phyloP scores from a whole-genome alignment of 1,139 yeast species.

The Suhomyces taliae region DNA sequence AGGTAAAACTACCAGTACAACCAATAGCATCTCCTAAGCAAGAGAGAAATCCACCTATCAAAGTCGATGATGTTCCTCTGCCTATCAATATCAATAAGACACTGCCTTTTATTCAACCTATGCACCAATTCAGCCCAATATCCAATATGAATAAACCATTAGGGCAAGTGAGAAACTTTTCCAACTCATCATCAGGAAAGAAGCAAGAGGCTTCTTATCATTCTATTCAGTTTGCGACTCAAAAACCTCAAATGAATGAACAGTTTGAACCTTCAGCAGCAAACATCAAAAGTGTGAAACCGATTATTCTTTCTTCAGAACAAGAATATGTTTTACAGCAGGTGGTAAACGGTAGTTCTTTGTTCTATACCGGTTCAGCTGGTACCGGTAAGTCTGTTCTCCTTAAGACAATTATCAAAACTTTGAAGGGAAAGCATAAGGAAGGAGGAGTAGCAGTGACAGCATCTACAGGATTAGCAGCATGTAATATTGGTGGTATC shows the following conservation, averaged over 20 bases:
- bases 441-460: constrained; percentile 71
- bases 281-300: constrained; percentile 29
- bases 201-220: constrained; percentile 13
- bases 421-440: constrained; percentile 48
- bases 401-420: constrained; percentile 66
- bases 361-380: constrained; percentile 93
- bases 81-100: background rate
- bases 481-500: constrained; percentile 85
- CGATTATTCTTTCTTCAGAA: constrained; percentile 40
- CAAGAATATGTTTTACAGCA: constrained; percentile 41
- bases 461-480: constrained; percentile 92
- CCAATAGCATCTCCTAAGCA: no score
- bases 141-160: background rate
- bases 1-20: no score
- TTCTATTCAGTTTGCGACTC: constrained; percentile 25
- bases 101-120: background rate
- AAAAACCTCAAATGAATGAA: constrained; percentile 7
- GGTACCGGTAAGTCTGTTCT: constrained; percentile 93
- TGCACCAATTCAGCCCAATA: background rate
- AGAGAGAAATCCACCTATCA: no score
- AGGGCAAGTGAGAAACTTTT: constrained; percentile 5
- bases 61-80: no score
- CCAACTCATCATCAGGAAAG: constrained; percentile 7
- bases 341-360: constrained; percentile 47
- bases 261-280: constrained; percentile 5